A percentile compares a stretch with the other conserved stretches of the same genome.
These are phyloP conservation scores for Debaryomyces subglobosus DNA, from an alignment of 1,139 yeast species.

Conservation along the genomic window DNA sequence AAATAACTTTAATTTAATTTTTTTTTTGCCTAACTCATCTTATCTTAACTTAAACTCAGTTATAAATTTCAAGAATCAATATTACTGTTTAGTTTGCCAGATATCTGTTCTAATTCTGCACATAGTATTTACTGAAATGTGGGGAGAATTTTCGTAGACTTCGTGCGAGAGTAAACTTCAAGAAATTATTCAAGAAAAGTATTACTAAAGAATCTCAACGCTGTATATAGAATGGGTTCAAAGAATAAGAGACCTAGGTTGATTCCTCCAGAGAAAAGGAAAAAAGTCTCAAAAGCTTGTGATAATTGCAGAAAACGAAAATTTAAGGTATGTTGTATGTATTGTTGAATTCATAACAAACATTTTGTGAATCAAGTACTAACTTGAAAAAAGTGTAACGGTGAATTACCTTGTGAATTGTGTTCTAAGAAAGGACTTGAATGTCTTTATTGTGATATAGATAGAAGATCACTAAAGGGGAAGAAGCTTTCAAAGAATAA, in stretches of 20 bases:
- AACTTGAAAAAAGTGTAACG: slow-evolving; percentile 24
- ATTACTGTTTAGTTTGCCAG: too few species aligned
- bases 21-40: too few species aligned
- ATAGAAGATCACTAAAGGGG: slow-evolving; percentile 31
- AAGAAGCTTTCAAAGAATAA: slow-evolving; percentile 22
- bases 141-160: too few species aligned
- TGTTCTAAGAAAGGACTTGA: slow-evolving; percentile 27
- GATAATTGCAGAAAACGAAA: slow-evolving; percentile 43
- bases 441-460: slow-evolving; percentile 31
- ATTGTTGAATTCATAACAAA: slow-evolving; percentile 7
- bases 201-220: not conserved
- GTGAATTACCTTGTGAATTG: slow-evolving; percentile 29
- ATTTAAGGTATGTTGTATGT: slow-evolving; percentile 27
- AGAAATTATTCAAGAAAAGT: too few species aligned
- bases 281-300: slow-evolving; percentile 44
- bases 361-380: not conserved
- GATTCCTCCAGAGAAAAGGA: slow-evolving; percentile 28
- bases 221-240: not conserved
- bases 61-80: too few species aligned
- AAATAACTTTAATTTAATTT: too few species aligned
- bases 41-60: too few species aligned
- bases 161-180: too few species aligned
- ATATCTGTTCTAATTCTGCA: too few species aligned
- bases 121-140: too few species aligned
- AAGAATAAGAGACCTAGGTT: slow-evolving; percentile 18